Base-by-base conservation (phyloP, 2,329 filamentous ascomycete species). In the Apiospora rasikravindrae region DNA sequence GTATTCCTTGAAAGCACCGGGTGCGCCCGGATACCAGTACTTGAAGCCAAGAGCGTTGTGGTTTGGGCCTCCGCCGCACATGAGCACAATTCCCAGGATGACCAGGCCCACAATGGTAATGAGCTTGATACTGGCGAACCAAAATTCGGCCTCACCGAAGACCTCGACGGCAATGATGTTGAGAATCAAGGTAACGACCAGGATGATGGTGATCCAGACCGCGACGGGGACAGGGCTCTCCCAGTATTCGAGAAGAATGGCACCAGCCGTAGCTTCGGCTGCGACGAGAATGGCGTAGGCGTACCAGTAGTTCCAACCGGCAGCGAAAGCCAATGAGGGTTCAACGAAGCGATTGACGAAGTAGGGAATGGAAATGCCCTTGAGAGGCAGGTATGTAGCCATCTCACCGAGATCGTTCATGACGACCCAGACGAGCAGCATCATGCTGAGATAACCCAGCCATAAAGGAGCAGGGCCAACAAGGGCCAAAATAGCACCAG, bases 401-500 rank as follows among this genome's bases (percentile, higher is more conserved):
- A 90, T 89, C 77, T 90, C 88, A 26, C 71, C 87, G 5, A 88
- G 82, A 71, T 80, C 77, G 78, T 87, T 87, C 86, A 88, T 88
- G 73, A 88, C 80, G 73, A 82, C 81, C 84, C 85, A 89, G 37
- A 89, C 87, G 13, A 89, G 77, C 2, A 82, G 37, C 83, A 88
- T 88, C 86, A 88, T 88, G 74, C 83, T 84, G 8, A 88, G 76
- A 80, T 94, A 95, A 33, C 89, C 90, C 80, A 95, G 90, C 79
- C 94, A 87, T 22, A 94, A 82, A 0, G 92, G 91, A 6, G 91
- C 92, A 2, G 90, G 90, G 1, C 90, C 90, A 40, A 87, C 86
- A 13, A 83, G 81, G 45, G 86, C 83, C 70, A 92, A 82, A 70
- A 90, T 89, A 72, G 82, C 82, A 33, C 90, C 90, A 49, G 88